Conservation (phyloP, 2,329 filamentous ascomycete species). For the Ophiostoma sp. region DNA sequence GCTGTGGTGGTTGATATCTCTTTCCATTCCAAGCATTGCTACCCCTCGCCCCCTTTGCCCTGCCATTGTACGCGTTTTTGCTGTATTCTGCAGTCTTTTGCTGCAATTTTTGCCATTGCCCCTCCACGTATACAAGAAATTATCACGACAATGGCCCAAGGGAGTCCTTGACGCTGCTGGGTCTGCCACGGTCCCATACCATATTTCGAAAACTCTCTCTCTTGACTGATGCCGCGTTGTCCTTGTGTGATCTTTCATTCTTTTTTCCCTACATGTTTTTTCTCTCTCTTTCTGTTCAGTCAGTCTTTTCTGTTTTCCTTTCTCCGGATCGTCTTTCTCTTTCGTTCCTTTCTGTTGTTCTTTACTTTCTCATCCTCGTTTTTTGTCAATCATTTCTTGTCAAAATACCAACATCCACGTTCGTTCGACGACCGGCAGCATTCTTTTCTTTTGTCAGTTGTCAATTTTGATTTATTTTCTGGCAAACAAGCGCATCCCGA, state of each 20-base stretch:
- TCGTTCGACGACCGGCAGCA: background rate
- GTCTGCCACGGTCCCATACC: background rate
- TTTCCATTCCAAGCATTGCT: conserved; percentile 23
- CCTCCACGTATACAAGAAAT: background rate
- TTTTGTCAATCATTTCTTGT: background rate
- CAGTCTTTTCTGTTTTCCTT: background rate
- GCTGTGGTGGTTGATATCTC: conserved; percentile 14
- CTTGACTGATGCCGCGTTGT: conserved; percentile 11
- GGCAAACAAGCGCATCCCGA: background rate
- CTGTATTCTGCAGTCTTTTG: background rate
- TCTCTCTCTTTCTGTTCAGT: background rate
- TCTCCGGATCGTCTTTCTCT: background rate
- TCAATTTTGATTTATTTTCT: background rate
- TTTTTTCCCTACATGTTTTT: conserved; percentile 1
- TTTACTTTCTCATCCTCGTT: background rate
- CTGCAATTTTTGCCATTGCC: background rate
- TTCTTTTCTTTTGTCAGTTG: background rate
- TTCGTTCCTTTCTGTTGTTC: background rate
- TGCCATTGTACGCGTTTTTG: background rate
- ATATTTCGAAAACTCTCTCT: background rate
- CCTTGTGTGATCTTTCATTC: background rate
- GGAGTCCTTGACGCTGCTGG: conserved; percentile 16
- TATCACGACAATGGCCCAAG: conserved; percentile 25
- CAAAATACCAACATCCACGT: background rate
- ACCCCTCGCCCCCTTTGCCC: conserved; percentile 17